Evolutionary conservation across 495 filamentous ascomycete genomes (phyloP).

Genomic region (Aspergillus asperescens): DNA sequence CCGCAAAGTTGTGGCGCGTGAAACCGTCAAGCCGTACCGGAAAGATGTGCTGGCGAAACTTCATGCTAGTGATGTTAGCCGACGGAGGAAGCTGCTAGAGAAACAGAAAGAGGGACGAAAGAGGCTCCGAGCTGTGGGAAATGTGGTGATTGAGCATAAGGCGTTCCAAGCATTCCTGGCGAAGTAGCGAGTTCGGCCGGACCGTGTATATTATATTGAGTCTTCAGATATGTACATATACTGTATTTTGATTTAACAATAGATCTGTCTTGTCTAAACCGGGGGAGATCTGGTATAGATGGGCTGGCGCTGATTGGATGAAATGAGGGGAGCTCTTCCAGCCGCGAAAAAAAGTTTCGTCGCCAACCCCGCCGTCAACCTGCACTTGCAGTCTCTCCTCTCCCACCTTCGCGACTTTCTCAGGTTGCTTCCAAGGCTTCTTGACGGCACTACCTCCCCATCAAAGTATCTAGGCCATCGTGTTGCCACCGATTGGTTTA

Average conservation of each 20-base stretch:
- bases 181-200: conserved; percentile 33
- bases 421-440: background rate
- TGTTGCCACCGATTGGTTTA: background rate
- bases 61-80: conserved; percentile 80
- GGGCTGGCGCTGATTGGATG: conserved; percentile 17
- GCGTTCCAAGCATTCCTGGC: conserved; percentile 88
- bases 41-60: conserved; percentile 93
- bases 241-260: background rate
- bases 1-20: conserved; percentile 76
- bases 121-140: conserved; percentile 63
- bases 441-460: background rate
- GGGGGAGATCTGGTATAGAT: background rate
- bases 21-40: conserved; percentile 93
- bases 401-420: background rate
- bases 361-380: conserved; percentile 25
- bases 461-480: background rate
- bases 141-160: conserved; percentile 88
- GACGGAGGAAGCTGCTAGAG: conserved; percentile 82
- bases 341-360: conserved; percentile 26
- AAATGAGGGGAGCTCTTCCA: conserved; percentile 13
- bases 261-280: background rate
- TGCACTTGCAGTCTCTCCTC: conserved; percentile 22
- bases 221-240: background rate
- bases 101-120: conserved; percentile 97
- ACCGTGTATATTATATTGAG: background rate